A percentile compares a stretch with the other conserved stretches of the same genome.
These are phyloP conservation scores for Rutstroemia sp. DNA, from an alignment of 2,329 filamentous ascomycete species.

Conservation along the genomic window DNA sequence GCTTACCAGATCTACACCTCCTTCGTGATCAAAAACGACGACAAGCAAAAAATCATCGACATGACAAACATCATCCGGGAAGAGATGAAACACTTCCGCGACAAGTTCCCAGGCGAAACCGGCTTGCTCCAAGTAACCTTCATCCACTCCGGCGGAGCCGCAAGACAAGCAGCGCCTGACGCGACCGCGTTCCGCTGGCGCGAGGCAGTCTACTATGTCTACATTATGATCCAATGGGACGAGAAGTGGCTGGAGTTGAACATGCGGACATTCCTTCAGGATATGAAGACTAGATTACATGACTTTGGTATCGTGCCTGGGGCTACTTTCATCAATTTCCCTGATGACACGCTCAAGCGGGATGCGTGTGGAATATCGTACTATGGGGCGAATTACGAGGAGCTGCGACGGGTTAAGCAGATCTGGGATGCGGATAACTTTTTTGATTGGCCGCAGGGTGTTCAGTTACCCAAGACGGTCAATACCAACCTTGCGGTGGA, in stretches of 20 bases:
- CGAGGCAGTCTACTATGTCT: not conserved
- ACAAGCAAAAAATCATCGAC: not conserved
- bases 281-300: not conserved
- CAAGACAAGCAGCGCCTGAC: not conserved
- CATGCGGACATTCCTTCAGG: not conserved
- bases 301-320: not conserved
- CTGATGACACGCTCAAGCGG: not conserved
- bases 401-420: not conserved
- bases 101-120: not conserved
- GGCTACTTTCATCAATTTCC: not conserved
- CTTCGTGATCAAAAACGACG: not conserved
- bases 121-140: not conserved
- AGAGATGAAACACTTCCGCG: not conserved
- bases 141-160: not conserved
- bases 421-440: not conserved
- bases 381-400: not conserved
- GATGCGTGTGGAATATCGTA: not conserved
- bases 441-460: not conserved
- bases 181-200: not conserved
- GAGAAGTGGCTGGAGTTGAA: not conserved
- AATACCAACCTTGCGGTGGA: too few relatives aligned
- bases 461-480: not conserved
- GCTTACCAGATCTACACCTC: not conserved
- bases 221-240: not conserved
- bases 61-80: not conserved